A percentile compares a stretch with the other conserved stretches of the same genome.
Evolutionary conservation across 805 yeast genomes (phyloP).

Genomic region (Starmera dryadoides): DNA sequence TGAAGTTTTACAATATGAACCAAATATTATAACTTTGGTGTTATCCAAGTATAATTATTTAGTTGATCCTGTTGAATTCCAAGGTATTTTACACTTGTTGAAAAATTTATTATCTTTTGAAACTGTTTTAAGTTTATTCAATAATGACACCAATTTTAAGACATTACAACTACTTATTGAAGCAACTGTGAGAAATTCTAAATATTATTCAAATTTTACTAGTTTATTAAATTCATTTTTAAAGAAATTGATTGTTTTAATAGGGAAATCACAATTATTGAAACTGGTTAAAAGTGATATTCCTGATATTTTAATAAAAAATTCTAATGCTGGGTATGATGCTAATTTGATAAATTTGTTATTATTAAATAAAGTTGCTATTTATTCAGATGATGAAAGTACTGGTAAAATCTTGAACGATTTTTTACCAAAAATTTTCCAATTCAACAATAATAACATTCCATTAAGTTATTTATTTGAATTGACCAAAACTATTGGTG

Average conservation of each 20-base stretch:
- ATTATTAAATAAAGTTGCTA: conserved; percentile 14
- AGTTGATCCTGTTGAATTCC: conserved; percentile 19
- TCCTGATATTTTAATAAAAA: conserved; percentile 4
- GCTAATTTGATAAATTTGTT: conserved; percentile 7
- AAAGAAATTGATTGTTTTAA: conserved; percentile 14
- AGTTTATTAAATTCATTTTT: conserved; percentile 9
- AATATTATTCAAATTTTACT: conserved; percentile 17
- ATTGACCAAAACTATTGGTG: conserved; percentile 19
- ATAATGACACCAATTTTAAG: conserved; percentile 2
- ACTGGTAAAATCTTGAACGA: conserved; percentile 1
- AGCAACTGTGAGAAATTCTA: conserved; percentile 14
- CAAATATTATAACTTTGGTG: conserved; percentile 7
- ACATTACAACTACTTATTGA: conserved; percentile 11
- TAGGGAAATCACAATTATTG: conserved; percentile 5
- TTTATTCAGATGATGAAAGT: conserved; percentile 8
- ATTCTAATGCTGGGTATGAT: conserved; percentile 5
- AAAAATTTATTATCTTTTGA: conserved; percentile 11
- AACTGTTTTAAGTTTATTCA: conserved; percentile 10
- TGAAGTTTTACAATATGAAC: conserved; percentile 5
- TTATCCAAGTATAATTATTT: conserved; percentile 12
- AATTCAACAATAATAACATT: conserved; percentile 6
- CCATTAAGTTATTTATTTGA: conserved; percentile 17
- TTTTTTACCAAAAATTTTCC: conserved; percentile 7
- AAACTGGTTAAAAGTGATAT: conserved; percentile 4
- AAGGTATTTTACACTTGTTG: conserved; percentile 17